Evolutionary conservation across 176 grass and related monocot genomes (phyloP).

Genomic region (Guadua angustifolia): DNA sequence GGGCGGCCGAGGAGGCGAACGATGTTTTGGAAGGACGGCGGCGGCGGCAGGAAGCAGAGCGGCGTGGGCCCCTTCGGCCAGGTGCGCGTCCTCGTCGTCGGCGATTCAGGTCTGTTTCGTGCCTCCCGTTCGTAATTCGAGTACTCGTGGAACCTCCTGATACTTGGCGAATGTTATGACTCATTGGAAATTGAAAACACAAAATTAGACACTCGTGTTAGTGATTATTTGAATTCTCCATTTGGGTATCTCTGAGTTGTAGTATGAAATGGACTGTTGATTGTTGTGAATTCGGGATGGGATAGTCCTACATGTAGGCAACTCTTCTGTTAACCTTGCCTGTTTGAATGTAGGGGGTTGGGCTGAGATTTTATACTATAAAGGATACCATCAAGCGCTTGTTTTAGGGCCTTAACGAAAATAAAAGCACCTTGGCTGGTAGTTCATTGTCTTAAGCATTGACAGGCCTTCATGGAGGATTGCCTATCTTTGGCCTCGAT

Average conservation of each 20-base stretch:
- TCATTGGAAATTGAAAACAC: not conserved
- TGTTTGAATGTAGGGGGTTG: not conserved
- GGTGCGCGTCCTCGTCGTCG: slow-evolving; percentile 85
- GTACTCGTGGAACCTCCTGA: slow-evolving; percentile 22
- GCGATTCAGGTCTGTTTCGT: slow-evolving; percentile 71
- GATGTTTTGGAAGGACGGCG: slow-evolving; percentile 86
- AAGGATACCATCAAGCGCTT: not conserved
- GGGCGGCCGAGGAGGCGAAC: slow-evolving; percentile 20
- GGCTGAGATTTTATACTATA: too few species aligned
- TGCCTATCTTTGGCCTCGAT: not conserved
- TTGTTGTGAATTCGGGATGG: not conserved
- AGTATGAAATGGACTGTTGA: not conserved
- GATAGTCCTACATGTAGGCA: not conserved
- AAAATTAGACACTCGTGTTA: not conserved
- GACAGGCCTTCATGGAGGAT: not conserved
- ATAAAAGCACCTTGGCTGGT: not conserved
- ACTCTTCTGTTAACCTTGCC: slow-evolving; percentile 4
- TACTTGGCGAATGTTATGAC: not conserved
- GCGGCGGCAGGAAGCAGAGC: slow-evolving; percentile 63
- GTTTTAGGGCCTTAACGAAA: not conserved
- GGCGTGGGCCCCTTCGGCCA: slow-evolving; percentile 77
- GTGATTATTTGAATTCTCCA: not conserved
- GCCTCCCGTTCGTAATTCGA: not conserved
- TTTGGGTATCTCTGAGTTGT: slow-evolving; percentile 2
- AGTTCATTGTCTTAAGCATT: not conserved